These are phyloP conservation scores for Amphichorda felina DNA, from an alignment of 2,329 filamentous ascomycete genomes.

Conservation along the genomic window DNA sequence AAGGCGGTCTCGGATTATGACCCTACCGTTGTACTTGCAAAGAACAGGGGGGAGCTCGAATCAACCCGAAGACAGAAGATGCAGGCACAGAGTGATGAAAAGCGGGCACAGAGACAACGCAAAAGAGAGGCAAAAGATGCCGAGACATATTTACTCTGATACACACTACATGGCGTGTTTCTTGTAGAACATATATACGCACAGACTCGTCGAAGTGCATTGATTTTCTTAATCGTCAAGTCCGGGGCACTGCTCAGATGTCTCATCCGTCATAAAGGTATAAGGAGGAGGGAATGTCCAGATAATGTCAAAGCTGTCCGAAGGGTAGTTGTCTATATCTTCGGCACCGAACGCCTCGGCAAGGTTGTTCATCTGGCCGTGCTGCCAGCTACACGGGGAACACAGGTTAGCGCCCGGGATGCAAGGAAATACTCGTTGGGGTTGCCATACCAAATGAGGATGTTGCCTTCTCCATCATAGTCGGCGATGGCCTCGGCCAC, in stretches of 20 bases:
- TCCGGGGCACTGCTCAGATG: conserved; percentile 41
- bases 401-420: background rate
- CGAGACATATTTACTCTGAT: no score
- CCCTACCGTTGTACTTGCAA: no score
- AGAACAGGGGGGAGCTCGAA: no score
- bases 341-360: conserved; percentile 37
- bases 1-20: no score
- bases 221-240: conserved; percentile 22
- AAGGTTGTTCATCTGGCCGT: conserved; percentile 39
- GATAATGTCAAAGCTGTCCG: conserved; percentile 39
- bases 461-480: conserved; percentile 39
- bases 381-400: conserved; percentile 46
- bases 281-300: conserved; percentile 45
- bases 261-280: conserved; percentile 26
- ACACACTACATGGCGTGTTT: no score
- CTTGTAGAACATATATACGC: no score
- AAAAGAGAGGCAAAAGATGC: no score
- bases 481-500: conserved; percentile 35
- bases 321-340: conserved; percentile 36
- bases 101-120: no score
- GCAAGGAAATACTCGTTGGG: background rate
- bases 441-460: conserved; percentile 36
- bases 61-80: no score
- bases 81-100: no score
- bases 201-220: no score